Evolutionary conservation across 352 stramenopile species (phyloP), one percentile per base, ranked within the genome.

Genomic region (Globisporangium parvum): DNA sequence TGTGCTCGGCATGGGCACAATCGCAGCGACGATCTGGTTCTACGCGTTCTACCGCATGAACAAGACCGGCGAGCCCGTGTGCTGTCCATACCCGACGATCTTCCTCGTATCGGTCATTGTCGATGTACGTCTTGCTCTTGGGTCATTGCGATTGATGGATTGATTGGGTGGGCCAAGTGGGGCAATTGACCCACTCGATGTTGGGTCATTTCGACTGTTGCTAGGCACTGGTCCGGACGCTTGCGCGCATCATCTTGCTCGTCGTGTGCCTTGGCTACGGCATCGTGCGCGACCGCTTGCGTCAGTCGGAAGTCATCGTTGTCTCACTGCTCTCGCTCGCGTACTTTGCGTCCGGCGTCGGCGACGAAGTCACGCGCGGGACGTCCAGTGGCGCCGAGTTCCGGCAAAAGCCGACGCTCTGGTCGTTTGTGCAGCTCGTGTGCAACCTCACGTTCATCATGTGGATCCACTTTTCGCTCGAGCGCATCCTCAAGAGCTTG

Each of bases 251-350:
- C 33, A 75, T 96, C 21, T 63, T 96, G 47, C 66, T 96, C 6
- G 69, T 95, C 35, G 86, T 96, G 44, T 96, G 88, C 49, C 70
- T 96, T n/a, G 88, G 88, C 31, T 96, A 96, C 57, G 88, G 88
- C 40, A 96, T 96, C 55, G 85, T 93, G 21, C 76, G 80, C 54
- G 71, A 76, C 55, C 55, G 70, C n/a, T 53, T 96, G 41, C 71
- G 56, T 39, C 63, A 55, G 6, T 55, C 66, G 2, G 81, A 95
- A 62, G 67, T 84, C 40, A 53, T 70, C 3, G 61, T 86, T 14
- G 69, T 92, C 47, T 49, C 71, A n/a, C 37, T 90, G 4, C 58
- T 96, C 41, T 88, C 83, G 40, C 39, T 91, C 17, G 62, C 71
- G 24, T 94, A 94, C 55, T 94, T 94, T 37, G 64, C 70, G 3